Evolutionary conservation across 495 filamentous ascomycete genomes (phyloP).

Genomic region (Lasiosphaeriaceae sp.): DNA sequence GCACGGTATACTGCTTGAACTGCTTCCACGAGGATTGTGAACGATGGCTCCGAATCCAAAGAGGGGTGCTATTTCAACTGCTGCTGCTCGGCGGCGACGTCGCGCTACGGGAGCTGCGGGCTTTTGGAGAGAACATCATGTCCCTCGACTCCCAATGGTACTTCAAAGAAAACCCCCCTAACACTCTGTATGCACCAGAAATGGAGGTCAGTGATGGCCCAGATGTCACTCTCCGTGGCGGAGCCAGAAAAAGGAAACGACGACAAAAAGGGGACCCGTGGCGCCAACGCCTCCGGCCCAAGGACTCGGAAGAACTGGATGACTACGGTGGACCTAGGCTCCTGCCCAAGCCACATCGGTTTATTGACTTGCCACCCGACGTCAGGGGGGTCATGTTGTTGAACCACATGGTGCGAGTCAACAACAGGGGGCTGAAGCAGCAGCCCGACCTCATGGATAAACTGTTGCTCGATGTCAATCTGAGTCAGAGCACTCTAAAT

Average conservation of each 20-base stretch:
- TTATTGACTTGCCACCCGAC: not conserved
- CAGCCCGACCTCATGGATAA: too few species aligned
- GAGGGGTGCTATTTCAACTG: not conserved
- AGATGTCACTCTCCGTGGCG: too few species aligned
- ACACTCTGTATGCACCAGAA: too few species aligned
- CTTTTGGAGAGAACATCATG: not conserved
- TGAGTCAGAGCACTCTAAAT: too few species aligned
- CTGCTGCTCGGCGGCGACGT: constrained; percentile 3
- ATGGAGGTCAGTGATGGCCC: too few species aligned
- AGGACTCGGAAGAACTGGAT: not conserved
- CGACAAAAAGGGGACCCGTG: not conserved
- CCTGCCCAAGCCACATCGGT: not conserved
- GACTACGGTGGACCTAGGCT: too few species aligned
- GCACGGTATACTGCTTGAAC: constrained; percentile 5
- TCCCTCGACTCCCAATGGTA: too few species aligned
- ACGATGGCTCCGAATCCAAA: not conserved
- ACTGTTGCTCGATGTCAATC: too few species aligned
- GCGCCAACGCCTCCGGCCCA: not conserved
- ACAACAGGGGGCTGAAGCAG: too few species aligned
- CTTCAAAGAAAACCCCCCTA: too few species aligned
- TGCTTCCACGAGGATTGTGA: constrained; percentile 9
- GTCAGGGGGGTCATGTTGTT: not conserved
- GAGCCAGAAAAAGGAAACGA: too few species aligned
- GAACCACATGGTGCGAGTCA: not conserved
- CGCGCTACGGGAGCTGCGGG: constrained; percentile 7